These are phyloP conservation scores for Phytophthora aleatoria DNA, from an alignment of 352 stramenopile species.

Conservation along the genomic window DNA sequence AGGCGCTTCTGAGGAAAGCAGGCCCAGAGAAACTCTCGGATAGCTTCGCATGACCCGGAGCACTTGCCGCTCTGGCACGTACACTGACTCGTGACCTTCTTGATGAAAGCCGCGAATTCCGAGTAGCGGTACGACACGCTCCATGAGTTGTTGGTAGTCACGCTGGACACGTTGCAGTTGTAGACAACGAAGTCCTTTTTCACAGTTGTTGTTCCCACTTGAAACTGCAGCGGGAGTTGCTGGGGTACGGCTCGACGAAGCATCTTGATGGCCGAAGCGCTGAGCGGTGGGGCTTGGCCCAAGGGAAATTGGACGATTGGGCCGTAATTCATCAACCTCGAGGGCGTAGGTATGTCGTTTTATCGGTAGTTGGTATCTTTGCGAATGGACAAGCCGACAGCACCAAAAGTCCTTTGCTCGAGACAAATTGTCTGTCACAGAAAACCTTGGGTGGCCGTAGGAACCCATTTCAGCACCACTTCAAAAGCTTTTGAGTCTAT, in stretches of 20 bases:
- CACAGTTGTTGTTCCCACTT: slow-evolving; percentile 35
- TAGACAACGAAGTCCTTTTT: slow-evolving; percentile 54
- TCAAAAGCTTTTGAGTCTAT: not conserved
- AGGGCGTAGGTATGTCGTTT: not conserved
- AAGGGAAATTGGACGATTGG: slow-evolving; percentile 4
- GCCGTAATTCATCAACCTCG: slow-evolving; percentile 16
- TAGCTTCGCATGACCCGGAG: slow-evolving; percentile 59
- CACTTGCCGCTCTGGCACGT: slow-evolving; percentile 60
- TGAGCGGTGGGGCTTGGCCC: slow-evolving; percentile 17
- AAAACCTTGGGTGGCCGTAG: not conserved
- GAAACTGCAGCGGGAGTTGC: slow-evolving; percentile 49
- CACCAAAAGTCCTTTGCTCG: no score
- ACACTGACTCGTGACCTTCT: slow-evolving; percentile 45
- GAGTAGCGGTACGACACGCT: slow-evolving; percentile 60
- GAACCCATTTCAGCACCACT: not conserved
- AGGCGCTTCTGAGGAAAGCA: slow-evolving; percentile 65
- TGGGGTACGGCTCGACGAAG: slow-evolving; percentile 35
- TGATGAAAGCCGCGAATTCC: slow-evolving; percentile 58
- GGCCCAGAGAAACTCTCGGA: slow-evolving; percentile 57
- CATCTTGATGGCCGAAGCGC: slow-evolving; percentile 34
- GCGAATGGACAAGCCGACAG: slow-evolving; percentile 5
- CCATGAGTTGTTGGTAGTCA: slow-evolving; percentile 47
- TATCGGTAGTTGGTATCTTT: slow-evolving; percentile 10
- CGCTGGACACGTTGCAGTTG: slow-evolving; percentile 45
- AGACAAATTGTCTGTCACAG: slow-evolving; percentile 8